Percentiles rank a stretch among this genome's conserved stretches.
Evolutionary conservation across 768 basidiomycete species (phyloP).

Genomic region (Tricholoma flavovirens): DNA sequence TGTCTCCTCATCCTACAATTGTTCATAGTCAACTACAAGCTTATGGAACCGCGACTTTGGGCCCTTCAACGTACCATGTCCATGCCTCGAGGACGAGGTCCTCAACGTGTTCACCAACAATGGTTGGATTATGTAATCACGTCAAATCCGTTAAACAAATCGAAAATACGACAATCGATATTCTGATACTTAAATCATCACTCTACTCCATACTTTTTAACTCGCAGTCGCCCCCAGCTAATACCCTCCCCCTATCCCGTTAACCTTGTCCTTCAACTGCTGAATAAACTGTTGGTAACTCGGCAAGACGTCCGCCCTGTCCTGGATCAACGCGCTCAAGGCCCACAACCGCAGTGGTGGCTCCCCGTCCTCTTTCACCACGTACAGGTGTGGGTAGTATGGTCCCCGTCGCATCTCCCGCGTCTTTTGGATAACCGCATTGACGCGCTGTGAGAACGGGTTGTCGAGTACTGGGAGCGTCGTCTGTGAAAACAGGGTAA

Average conservation of each 20-base stretch:
- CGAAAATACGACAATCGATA: background rate
- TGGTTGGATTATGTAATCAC: conserved; percentile 1
- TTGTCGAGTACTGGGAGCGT: conserved; percentile 91
- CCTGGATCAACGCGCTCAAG: conserved; percentile 88
- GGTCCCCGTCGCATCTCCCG: conserved; percentile 90
- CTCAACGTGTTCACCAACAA: background rate
- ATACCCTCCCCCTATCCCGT: conserved; percentile 19
- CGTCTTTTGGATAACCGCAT: conserved; percentile 90
- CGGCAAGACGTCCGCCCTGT: conserved; percentile 89
- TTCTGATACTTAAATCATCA: background rate
- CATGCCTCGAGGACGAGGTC: background rate
- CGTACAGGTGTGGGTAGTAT: conserved; percentile 90
- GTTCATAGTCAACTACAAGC: background rate
- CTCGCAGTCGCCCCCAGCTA: conserved; percentile 1
- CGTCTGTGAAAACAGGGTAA: conserved; percentile 40
- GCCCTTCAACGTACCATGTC: background rate
- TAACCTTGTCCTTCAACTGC: conserved; percentile 72
- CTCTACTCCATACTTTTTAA: background rate
- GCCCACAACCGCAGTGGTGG: conserved; percentile 94
- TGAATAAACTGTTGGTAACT: conserved; percentile 95
- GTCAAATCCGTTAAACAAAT: background rate
- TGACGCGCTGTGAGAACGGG: conserved; percentile 91
- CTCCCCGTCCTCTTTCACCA: conserved; percentile 98
- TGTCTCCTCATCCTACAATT: conserved; percentile 13
- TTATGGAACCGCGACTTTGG: background rate